These are phyloP conservation scores for Capronia coronata DNA, from an alignment of 2,329 filamentous ascomycete genomes.

Conservation along the genomic window DNA sequence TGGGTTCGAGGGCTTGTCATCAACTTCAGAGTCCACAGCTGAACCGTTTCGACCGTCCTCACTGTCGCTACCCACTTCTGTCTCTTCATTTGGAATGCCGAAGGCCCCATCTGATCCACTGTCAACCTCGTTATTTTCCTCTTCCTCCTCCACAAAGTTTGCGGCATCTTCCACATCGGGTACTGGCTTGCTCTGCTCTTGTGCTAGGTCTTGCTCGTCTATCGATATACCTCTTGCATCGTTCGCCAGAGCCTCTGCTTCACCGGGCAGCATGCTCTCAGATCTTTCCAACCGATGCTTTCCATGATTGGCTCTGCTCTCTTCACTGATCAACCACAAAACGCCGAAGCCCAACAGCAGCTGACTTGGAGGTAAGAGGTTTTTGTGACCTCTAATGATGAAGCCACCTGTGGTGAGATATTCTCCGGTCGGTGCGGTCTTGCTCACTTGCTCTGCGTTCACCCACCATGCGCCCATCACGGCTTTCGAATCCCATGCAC, in stretches of 20 bases:
- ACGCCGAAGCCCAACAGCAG: slow-evolving; percentile 81
- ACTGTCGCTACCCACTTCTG: slow-evolving; percentile 22
- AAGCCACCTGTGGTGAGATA: slow-evolving; percentile 74
- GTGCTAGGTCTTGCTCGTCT: slow-evolving; percentile 25
- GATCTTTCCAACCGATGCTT: slow-evolving; percentile 59
- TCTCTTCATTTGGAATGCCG: slow-evolving; percentile 32
- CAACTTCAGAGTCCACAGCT: slow-evolving; percentile 24
- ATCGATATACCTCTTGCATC: slow-evolving; percentile 19
- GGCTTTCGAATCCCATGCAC: slow-evolving; percentile 93
- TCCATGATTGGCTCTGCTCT: slow-evolving; percentile 72
- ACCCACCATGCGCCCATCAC: slow-evolving; percentile 97
- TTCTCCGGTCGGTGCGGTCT: slow-evolving; percentile 71
- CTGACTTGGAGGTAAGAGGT: slow-evolving; percentile 80
- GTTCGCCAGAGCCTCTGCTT: slow-evolving; percentile 27
- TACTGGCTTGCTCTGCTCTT: slow-evolving; percentile 27
- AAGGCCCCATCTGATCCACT: slow-evolving; percentile 34
- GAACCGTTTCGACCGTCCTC: slow-evolving; percentile 23
- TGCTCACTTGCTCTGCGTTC: slow-evolving; percentile 79
- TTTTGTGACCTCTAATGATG: slow-evolving; percentile 77
- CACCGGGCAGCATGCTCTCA: slow-evolving; percentile 24
- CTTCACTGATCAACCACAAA: slow-evolving; percentile 81
- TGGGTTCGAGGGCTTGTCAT: slow-evolving; percentile 28
- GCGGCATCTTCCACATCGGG: slow-evolving; percentile 30
- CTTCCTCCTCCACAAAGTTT: slow-evolving; percentile 29
- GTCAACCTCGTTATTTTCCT: slow-evolving; percentile 33